Base-by-base conservation (phyloP, 1,139 yeast species). In the Lodderomyces orthopsilosis region DNA sequence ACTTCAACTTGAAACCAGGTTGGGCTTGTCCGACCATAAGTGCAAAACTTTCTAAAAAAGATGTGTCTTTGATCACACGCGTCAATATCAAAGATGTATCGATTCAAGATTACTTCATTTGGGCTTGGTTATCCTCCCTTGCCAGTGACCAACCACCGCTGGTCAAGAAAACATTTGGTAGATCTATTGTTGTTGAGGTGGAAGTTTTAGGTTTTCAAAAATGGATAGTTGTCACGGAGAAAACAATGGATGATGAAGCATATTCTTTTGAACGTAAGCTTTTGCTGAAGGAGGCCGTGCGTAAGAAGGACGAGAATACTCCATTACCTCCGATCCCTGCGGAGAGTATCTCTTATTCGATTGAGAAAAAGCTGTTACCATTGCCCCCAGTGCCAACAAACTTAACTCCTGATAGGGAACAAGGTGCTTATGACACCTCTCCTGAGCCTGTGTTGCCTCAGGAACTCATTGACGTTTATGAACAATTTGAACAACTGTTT, bases 111-210 rank as follows among this genome's bases (percentile, higher is more conserved):
- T 89, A 85, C 58, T 88, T 84, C 56, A 86, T 88, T 23, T 89
- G 96, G 96, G 79, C 95, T 0, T 89, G 96, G 96, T 68, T 88
- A 53, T 81, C 90, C 2, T 77, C 90, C 2, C 62, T 88, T 22
- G 88, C 88, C 0, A 76, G 82, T 36, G 96, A 89, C 56, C 88
- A 87, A 58, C 81, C 90, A 0, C 69, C 75, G 33, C 65, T 68
- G 24, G 79, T 83, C 52, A 85, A 85, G 59, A 75, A 76, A 26
- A 62, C 83, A 2, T 89, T 89, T 68, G 96, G 96, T 6, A 75
- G 94, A 47, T 81, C 95, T 0, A 70, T 88, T 44, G 87, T 89
- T 5, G 76, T 84, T 4, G 91, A 85, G 51, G 83, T 86, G 40
- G 81, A 79, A 23, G 68, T 82, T 49, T 83, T 81, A 60, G 91